Evolutionary conservation across 2,329 filamentous ascomycete genomes (phyloP).

Genomic region (Alternaria sp.): DNA sequence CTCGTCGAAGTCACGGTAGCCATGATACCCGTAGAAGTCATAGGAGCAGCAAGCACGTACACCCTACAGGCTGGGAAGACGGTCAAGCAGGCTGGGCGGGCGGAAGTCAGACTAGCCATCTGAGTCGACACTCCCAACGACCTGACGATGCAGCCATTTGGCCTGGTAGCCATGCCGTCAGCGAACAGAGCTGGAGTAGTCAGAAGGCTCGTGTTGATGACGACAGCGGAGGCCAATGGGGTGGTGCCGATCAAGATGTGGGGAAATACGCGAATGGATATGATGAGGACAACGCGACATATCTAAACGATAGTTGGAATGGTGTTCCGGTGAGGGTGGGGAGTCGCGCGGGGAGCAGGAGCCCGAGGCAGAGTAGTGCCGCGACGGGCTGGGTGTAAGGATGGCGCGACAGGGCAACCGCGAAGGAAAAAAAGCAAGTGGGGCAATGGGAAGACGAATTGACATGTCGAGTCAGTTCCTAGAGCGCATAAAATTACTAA

Average conservation of each 20-base stretch:
- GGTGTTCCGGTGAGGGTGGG: conserved; percentile 28
- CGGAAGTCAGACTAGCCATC: neutral
- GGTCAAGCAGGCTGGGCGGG: neutral
- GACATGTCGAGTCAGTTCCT: neutral
- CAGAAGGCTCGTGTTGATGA: conserved; percentile 5
- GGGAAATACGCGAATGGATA: conserved; percentile 27
- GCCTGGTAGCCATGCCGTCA: neutral
- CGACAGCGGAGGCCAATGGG: conserved; percentile 11
- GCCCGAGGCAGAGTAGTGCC: conserved; percentile 6
- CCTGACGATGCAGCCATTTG: neutral
- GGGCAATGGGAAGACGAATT: neutral
- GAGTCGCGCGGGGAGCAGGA: conserved; percentile 8
- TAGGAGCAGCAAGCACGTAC: neutral
- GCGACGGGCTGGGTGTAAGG: conserved; percentile 13
- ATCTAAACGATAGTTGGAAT: conserved; percentile 33
- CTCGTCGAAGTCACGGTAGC: neutral
- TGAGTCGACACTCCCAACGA: neutral
- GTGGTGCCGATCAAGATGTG: neutral
- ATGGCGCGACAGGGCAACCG: neutral
- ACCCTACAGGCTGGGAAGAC: neutral
- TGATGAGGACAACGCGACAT: conserved; percentile 34
- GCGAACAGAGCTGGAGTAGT: conserved; percentile 6
- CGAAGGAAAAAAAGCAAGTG: neutral
- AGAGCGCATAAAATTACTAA: neutral
- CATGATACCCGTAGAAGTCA: neutral